Conservation (phyloP, 805 yeast species). For the Teunomyces gatunensis region DNA sequence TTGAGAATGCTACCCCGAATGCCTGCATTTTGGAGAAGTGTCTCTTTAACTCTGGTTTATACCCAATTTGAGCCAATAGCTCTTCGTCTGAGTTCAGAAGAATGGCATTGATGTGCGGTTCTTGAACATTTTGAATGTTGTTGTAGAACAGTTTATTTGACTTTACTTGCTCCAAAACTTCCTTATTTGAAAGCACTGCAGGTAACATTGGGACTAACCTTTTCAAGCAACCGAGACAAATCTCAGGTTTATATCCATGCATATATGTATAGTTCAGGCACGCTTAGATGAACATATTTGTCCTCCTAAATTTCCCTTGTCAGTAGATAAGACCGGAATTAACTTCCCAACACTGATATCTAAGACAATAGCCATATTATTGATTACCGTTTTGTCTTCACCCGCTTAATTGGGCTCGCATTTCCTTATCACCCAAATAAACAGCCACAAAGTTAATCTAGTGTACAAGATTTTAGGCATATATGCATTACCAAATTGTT, state of each 20-base stretch:
- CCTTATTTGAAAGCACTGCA: constrained; percentile 15
- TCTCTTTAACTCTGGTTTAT: constrained; percentile 65
- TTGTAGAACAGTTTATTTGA: constrained; percentile 24
- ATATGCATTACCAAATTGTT: neutral
- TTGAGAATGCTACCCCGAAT: constrained; percentile 69
- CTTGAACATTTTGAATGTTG: constrained; percentile 28
- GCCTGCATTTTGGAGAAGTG: constrained; percentile 60
- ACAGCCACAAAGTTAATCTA: neutral
- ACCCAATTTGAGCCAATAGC: constrained; percentile 57
- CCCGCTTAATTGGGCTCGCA: neutral
- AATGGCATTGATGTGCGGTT: constrained; percentile 21
- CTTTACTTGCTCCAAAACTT: constrained; percentile 23
- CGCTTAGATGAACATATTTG: neutral
- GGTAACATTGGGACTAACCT: neutral
- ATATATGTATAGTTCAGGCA: neutral
- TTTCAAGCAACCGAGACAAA: too few relatives aligned
- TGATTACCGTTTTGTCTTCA: neutral
- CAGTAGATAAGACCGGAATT: too few relatives aligned
- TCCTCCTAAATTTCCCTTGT: neutral
- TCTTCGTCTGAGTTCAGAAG: constrained; percentile 21
- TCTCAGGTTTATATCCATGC: too few relatives aligned
- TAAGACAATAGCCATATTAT: neutral
- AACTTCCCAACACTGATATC: neutral
- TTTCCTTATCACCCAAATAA: neutral
- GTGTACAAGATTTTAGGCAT: neutral